Evolutionary conservation across 2,329 filamentous ascomycete species (phyloP), one percentile per base, ranked within the genome.

Genomic region (Fusarium sterilihyphosum): DNA sequence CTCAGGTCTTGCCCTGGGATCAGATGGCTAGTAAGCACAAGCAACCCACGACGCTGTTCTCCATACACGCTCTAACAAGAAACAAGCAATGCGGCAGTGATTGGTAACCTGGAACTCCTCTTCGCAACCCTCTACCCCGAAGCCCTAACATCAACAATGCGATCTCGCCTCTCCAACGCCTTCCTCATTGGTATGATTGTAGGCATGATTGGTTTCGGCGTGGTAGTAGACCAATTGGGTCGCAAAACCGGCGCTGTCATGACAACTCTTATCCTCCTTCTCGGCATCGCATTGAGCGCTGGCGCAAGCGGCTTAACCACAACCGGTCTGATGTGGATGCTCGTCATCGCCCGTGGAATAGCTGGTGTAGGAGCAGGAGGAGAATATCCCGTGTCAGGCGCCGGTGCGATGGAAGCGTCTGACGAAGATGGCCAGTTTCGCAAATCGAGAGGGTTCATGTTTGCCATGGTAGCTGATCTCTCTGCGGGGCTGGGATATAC

Each of bases 341-440:
- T 66, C 2, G 60, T 66, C 5, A 57, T 66, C 17, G 60, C 64
- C 3, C 64, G 64, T 18, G 64, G 64, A 33, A n/a, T 66, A 14
- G 64, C 64, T 65, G 64, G 60, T 1, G 60, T 66, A 0, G 64
- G 64, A 2, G 64, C 64, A 0, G 64, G 64, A 2, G 64, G 64
- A 37, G 64, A 66, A 49, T 66, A 66, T 11, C 64, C 64, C 6
- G 64, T 66, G 1, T 65, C 64, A 10, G 64, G 64, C 8, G 64
- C 61, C 1, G 64, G 64, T 26, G 60, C 64, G 0, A 6, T 65
- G 22, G 64, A 66, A 8, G 64, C 64, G 0, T 66, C 64, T 10
- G 64, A 66, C 8, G 64, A 66, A 37, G 59, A 50, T 6, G 49
- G 60, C n/a, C 60, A 65, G 20, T 66, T 66, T 29, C 60, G 64